phyloP scores from a whole-genome alignment of 73 alveolate genomes.

The Paramecium pentaurelia region DNA sequence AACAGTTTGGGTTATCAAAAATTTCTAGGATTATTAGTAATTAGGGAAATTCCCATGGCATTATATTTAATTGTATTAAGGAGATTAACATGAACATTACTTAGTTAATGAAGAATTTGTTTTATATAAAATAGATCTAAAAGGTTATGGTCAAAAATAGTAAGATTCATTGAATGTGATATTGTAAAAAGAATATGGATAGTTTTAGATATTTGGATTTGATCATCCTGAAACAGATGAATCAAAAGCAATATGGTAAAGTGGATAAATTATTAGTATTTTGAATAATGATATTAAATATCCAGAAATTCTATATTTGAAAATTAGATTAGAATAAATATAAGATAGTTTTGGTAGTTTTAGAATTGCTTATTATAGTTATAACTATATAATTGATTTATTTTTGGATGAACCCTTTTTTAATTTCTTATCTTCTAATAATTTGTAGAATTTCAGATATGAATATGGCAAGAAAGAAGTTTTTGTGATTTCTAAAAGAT shows the following conservation, averaged over 20 bases:
- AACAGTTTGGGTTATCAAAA: not conserved
- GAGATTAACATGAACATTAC: not conserved
- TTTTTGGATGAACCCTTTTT: not conserved
- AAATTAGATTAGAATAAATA: not conserved
- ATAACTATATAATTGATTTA: not conserved
- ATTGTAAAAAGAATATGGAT: not conserved
- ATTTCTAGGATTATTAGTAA: not conserved
- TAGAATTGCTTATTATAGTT: not conserved
- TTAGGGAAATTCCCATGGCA: slow-evolving; percentile 16
- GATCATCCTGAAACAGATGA: not conserved
- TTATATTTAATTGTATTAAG: not conserved
- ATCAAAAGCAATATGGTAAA: not conserved
- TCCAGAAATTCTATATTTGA: not conserved
- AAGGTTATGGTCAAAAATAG: not conserved
- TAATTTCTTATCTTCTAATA: not conserved
- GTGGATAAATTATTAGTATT: not conserved
- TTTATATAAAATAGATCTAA: not conserved
- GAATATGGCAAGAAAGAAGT: not conserved
- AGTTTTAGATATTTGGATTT: not conserved
- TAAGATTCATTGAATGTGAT: not conserved
- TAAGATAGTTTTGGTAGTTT: not conserved
- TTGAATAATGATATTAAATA: not conserved
- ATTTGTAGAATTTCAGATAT: not conserved
- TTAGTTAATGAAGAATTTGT: not conserved
- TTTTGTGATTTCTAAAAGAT: not conserved